A percentile compares a stretch with the other conserved stretches of the same genome.
phyloP scores from a whole-genome alignment of 108 stramenopile genomes.

The Pseudonitzschia pungens region DNA sequence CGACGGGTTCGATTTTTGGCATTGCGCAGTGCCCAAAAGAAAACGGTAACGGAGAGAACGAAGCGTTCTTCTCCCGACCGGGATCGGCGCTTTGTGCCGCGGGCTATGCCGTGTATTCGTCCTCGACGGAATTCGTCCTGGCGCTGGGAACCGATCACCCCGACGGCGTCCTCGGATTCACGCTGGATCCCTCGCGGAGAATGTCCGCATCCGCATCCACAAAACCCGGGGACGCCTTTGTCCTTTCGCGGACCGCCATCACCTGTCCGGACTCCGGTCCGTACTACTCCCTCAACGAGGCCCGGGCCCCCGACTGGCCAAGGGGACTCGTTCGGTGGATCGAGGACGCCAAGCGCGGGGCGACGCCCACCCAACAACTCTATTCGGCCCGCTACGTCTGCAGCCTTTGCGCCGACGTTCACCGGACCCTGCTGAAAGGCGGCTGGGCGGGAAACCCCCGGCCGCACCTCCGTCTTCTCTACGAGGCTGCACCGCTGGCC shows the following conservation, averaged over 20 bases:
- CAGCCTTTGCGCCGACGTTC: constrained; percentile 73
- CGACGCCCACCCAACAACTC: not conserved
- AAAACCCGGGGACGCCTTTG: constrained; percentile 25
- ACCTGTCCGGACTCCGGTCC: constrained; percentile 6
- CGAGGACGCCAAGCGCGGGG: constrained; percentile 17
- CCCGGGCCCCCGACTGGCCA: constrained; percentile 27
- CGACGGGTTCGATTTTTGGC: constrained; percentile 71
- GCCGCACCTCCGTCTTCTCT: constrained; percentile 59
- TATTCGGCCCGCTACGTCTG: constrained; percentile 70
- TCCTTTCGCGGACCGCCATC: constrained; percentile 41
- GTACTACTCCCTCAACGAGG: constrained; percentile 29
- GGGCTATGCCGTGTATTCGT: constrained; percentile 65
- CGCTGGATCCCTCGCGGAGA: not conserved
- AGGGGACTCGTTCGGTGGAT: constrained; percentile 15
- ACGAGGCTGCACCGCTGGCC: constrained; percentile 80
- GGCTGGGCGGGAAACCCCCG: constrained; percentile 44
- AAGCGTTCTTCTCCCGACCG: constrained; percentile 30
- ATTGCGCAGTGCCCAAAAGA: constrained; percentile 22
- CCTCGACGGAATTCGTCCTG: constrained; percentile 64
- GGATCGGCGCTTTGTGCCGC: constrained; percentile 50
- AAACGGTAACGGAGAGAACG: not conserved
- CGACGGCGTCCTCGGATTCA: constrained; percentile 10
- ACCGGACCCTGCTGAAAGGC: constrained; percentile 72
- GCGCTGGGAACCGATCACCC: constrained; percentile 29
- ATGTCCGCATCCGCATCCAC: too few species aligned